Evolutionary conservation across 164 flowering plant species (phyloP).

Genomic region (Stephania japonica): DNA sequence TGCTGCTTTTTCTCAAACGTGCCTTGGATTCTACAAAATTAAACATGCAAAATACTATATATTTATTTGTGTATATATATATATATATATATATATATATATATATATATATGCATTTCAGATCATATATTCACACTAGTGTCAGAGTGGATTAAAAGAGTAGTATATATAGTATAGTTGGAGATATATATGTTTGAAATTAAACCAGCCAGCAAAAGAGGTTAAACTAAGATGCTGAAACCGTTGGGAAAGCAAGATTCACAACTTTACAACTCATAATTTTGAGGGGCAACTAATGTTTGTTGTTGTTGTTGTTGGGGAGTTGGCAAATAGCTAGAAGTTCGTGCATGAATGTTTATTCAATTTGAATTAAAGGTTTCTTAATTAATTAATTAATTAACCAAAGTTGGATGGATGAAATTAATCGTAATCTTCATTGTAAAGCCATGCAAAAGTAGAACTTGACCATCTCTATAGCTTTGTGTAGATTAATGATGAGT

Average conservation of each 20-base stretch:
- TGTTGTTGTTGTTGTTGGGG: not conserved
- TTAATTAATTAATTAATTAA: too few species aligned
- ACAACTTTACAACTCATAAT: not conserved
- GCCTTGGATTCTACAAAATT: conserved; percentile 1
- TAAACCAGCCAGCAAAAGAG: too few species aligned
- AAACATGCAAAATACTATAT: not conserved
- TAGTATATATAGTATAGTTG: too few species aligned
- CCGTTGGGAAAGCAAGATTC: not conserved
- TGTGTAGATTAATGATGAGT: too few species aligned
- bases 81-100: not conserved
- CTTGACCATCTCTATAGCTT: too few species aligned
- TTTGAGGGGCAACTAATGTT: not conserved
- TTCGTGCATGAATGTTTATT: not conserved
- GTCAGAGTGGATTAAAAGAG: too few species aligned
- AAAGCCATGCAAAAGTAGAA: too few species aligned
- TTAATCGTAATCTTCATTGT: too few species aligned
- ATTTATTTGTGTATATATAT: not conserved
- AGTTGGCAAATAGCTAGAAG: not conserved
- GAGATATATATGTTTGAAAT: too few species aligned
- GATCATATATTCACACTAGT: too few species aligned
- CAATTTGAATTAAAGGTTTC: not conserved
- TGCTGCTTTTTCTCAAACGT: not conserved
- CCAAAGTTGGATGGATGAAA: too few species aligned
- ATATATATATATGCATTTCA: too few species aligned
- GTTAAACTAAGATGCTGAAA: not conserved